Percentiles rank a stretch among this genome's conserved stretches.
Evolutionary conservation across 2,329 filamentous ascomycete genomes (phyloP).

Genomic region (Apiospora pterosperma): DNA sequence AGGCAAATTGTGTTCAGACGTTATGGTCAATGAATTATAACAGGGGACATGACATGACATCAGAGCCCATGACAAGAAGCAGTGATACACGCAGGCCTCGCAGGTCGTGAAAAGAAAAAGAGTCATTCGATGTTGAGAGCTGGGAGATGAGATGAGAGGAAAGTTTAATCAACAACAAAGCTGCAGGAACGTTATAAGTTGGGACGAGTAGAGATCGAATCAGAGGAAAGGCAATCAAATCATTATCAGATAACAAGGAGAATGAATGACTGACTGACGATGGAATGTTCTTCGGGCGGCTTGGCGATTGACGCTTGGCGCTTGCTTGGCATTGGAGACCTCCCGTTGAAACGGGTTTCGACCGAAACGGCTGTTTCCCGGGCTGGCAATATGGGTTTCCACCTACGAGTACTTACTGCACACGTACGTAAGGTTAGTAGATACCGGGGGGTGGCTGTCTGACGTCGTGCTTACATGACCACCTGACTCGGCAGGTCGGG

Average conservation of each 20-base stretch:
- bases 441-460: too few species aligned
- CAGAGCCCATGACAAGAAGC: not conserved
- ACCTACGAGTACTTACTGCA: too few species aligned
- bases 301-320: not conserved
- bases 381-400: too few species aligned
- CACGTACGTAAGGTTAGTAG: too few species aligned
- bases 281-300: not conserved
- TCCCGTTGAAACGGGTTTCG: constrained; percentile 3
- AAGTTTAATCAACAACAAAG: not conserved
- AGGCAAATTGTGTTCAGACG: not conserved
- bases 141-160: not conserved
- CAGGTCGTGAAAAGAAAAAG: not conserved
- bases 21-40: not conserved
- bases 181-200: constrained; percentile 1
- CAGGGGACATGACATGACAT: not conserved
- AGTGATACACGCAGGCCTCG: too few species aligned
- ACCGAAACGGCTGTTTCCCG: not conserved
- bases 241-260: not conserved
- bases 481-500: too few species aligned
- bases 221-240: not conserved
- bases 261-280: not conserved
- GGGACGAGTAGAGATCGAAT: not conserved
- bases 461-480: too few species aligned
- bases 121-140: not conserved
- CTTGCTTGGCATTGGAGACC: constrained; percentile 9